These are phyloP conservation scores for Jaminaea rosea DNA, from an alignment of 1,284 basidiomycete species.

Conservation along the genomic window DNA sequence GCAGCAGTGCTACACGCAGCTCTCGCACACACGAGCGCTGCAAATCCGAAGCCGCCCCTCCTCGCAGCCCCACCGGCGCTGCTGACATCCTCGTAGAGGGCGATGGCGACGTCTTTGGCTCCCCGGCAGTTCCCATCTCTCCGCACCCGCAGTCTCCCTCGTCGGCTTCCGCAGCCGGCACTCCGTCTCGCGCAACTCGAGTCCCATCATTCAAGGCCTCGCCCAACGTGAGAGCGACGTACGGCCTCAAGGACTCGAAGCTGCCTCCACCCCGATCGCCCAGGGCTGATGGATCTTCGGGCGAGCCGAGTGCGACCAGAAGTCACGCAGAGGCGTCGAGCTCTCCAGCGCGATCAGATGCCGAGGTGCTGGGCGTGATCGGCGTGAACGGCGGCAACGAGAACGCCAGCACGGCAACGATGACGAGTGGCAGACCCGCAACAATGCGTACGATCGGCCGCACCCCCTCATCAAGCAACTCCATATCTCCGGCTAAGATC, in stretches of 20 bases:
- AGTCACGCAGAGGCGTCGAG: background rate
- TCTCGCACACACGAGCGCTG: background rate
- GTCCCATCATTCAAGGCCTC: conserved; percentile 1
- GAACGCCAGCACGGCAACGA: no score
- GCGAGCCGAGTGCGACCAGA: background rate
- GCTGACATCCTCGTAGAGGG: background rate
- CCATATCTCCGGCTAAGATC: background rate
- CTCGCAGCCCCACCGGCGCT: background rate
- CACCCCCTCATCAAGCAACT: background rate
- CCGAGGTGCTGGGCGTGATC: background rate
- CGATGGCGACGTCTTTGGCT: background rate
- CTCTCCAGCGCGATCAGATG: background rate
- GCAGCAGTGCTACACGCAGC: background rate
- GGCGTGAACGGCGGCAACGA: background rate
- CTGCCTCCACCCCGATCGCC: background rate
- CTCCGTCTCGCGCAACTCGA: background rate
- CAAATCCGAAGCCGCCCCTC: background rate
- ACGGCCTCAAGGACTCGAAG: conserved; percentile 7
- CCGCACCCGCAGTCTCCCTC: no score
- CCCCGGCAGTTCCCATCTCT: no score
- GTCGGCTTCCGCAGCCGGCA: background rate
- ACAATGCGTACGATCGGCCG: background rate
- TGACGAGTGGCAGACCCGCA: no score
- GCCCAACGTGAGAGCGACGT: background rate
- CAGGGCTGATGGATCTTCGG: background rate